Percentiles rank a stretch among this genome's conserved stretches.
These are phyloP conservation scores for Chaetomium sp. DNA, from an alignment of 2,329 filamentous ascomycete genomes.

Conservation along the genomic window DNA sequence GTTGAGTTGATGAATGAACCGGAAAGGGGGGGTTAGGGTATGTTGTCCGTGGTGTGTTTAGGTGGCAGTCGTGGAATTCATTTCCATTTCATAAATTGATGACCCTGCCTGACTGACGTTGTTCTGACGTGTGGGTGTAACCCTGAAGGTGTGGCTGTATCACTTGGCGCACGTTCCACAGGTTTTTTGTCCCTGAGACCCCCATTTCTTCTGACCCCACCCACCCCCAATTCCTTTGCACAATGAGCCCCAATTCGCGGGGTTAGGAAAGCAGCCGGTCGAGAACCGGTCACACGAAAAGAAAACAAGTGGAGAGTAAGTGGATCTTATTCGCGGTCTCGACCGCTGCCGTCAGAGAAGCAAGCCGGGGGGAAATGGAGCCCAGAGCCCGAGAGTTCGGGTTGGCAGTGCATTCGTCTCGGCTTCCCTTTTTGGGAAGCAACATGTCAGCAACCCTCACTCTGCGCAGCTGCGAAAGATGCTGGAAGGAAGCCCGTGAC, in stretches of 20 bases:
- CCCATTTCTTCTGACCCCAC: neutral
- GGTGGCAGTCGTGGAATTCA: neutral
- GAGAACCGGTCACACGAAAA: neutral
- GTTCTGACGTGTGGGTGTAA: neutral
- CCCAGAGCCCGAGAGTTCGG: constrained; percentile 14
- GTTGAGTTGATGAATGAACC: neutral
- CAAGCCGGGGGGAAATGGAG: constrained; percentile 16
- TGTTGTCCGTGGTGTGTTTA: neutral
- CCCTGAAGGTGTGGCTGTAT: neutral
- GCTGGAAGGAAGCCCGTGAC: too few species aligned
- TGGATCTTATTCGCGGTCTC: constrained; percentile 1
- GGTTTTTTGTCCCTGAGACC: neutral
- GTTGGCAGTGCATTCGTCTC: neutral
- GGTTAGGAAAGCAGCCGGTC: neutral
- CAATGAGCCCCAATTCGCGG: neutral
- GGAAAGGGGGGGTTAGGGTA: neutral
- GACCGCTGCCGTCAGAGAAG: neutral
- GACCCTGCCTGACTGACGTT: neutral
- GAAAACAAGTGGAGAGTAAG: neutral
- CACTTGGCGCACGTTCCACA: neutral
- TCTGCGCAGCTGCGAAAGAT: too few species aligned
- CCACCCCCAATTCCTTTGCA: neutral
- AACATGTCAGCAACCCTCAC: neutral
- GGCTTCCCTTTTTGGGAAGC: constrained; percentile 19
- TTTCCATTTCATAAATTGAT: too few species aligned